These are phyloP conservation scores for Pseudevernia furfuracea DNA, from an alignment of 495 filamentous ascomycete genomes.

Conservation along the genomic window DNA sequence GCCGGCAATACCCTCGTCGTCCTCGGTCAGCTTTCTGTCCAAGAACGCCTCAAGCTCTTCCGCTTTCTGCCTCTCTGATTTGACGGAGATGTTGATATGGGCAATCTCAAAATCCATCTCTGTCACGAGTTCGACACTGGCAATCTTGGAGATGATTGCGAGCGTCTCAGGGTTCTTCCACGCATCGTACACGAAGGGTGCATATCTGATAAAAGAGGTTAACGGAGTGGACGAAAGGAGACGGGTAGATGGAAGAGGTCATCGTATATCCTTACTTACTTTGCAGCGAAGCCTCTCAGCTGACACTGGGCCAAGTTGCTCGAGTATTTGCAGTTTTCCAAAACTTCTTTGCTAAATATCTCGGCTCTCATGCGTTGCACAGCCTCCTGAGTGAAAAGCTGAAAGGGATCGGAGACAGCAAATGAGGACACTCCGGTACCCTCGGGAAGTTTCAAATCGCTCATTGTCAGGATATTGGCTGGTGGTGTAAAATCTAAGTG, in stretches of 20 bases:
- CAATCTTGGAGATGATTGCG: constrained; percentile 57
- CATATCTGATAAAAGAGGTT: constrained; percentile 36
- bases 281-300: constrained; percentile 58
- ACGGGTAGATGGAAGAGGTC: background rate
- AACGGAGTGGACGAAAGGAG: background rate
- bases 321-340: constrained; percentile 54
- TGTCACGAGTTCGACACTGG: constrained; percentile 65
- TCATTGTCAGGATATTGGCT: constrained; percentile 50
- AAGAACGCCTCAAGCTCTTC: constrained; percentile 37
- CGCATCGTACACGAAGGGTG: constrained; percentile 61
- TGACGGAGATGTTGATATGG: constrained; percentile 62
- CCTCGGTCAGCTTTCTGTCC: constrained; percentile 35
- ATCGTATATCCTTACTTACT: constrained; percentile 40
- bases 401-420: constrained; percentile 66
- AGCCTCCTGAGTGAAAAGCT: constrained; percentile 60
- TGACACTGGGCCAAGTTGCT: constrained; percentile 60
- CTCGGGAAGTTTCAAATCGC: constrained; percentile 49
- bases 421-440: constrained; percentile 55
- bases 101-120: constrained; percentile 68
- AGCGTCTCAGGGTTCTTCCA: constrained; percentile 62
- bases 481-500: constrained; percentile 49
- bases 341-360: constrained; percentile 55
- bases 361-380: constrained; percentile 59
- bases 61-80: constrained; percentile 46
- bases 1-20: constrained; percentile 43